Evolutionary conservation across 495 filamentous ascomycete species (phyloP), one percentile per base, ranked within the genome.

Genomic region (Penicillium odoratum): DNA sequence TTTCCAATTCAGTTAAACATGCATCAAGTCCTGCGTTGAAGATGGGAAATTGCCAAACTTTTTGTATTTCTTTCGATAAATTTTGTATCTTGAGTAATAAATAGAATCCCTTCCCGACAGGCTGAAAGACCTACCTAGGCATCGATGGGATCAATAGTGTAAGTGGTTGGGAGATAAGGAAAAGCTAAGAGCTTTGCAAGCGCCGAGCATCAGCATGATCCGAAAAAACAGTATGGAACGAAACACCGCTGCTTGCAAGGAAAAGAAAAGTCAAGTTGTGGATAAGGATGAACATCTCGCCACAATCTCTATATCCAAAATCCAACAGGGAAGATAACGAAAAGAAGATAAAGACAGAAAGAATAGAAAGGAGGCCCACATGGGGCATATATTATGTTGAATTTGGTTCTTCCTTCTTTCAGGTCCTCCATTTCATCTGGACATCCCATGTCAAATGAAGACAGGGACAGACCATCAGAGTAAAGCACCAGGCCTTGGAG

Each of bases 391-490:
- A 53, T 53, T 53, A 70, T 73, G 73, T 75, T 75, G 70, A 74
- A 74, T 70, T 66, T 65, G 63, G 43, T 62, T 67, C 55, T 66
- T 59, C 61, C 62, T 55, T 65, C 59, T 53, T 57, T 65, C 46
- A 50, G n/a, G 47, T 55, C 55, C 54, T 50, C 40, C 43, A 25
- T 53, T 44, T 36, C 38, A 28, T 43, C 18, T 44, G 47, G 21
- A 29, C 21, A 51, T 11, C 9, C 16, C 48, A 33, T 18, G 36
- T 9, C 36, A 29, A 16, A 40, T 21, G 47, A 29, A 6, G 15
- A 38, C 29, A 11, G 44, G 26, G 8, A 9, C 11, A 25, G 2
- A 26, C 30, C 33, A 30, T 34, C 57, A 48, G 40, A 53, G 36
- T 63, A 45, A 64, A 58, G 63, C 66, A 57, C 61, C 63, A 43